These are phyloP conservation scores for Emergomyces orientalis DNA, from an alignment of 2,329 filamentous ascomycete species.

Conservation along the genomic window DNA sequence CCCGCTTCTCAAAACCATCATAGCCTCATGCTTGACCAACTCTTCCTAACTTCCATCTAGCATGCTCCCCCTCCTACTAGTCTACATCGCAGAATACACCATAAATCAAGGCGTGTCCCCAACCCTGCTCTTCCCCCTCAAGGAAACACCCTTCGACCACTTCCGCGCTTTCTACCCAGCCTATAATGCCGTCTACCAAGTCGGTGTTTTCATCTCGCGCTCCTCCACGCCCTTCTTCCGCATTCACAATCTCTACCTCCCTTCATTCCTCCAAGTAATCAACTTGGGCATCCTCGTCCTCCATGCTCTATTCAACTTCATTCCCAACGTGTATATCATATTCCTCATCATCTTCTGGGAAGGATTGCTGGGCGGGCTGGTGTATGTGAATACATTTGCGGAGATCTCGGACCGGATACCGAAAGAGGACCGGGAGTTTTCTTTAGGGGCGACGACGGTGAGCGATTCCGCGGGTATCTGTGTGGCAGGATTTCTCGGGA, in stretches of 20 bases:
- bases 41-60: conserved; percentile 25
- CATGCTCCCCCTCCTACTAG: conserved; percentile 84
- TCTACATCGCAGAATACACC: conserved; percentile 93
- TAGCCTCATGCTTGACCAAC: conserved; percentile 10
- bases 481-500: conserved; percentile 73
- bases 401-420: conserved; percentile 81
- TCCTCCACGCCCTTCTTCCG: conserved; percentile 83
- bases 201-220: conserved; percentile 88
- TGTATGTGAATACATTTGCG: conserved; percentile 94
- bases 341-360: conserved; percentile 89
- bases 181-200: conserved; percentile 89
- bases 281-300: conserved; percentile 66
- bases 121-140: conserved; percentile 76
- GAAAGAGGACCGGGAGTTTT: conserved; percentile 76
- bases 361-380: conserved; percentile 76
- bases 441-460: conserved; percentile 77
- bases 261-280: conserved; percentile 68
- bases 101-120: conserved; percentile 94
- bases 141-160: conserved; percentile 64
- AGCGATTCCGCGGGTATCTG: conserved; percentile 89
- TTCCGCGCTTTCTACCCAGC: conserved; percentile 88
- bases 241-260: conserved; percentile 69
- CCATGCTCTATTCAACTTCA: conserved; percentile 70
- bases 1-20: neutral
- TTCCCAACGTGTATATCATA: conserved; percentile 78